Evolutionary conservation across 768 basidiomycete species (phyloP).

Genomic region (Termitomyces sp.): DNA sequence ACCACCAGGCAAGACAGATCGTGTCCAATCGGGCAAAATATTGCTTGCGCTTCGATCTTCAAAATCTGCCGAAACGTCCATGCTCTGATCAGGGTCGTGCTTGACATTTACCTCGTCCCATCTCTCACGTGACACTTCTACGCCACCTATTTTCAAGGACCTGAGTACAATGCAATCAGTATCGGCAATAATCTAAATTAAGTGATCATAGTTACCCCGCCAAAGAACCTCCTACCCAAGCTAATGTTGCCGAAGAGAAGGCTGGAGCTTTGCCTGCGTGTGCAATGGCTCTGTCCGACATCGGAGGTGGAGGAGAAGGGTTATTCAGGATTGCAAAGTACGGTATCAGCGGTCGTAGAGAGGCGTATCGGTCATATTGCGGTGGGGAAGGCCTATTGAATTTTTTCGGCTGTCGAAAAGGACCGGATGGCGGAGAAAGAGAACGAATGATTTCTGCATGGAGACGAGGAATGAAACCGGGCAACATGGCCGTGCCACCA

Average conservation of each 20-base stretch:
- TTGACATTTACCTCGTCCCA: conserved; percentile 71
- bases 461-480: conserved; percentile 90
- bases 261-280: conserved; percentile 85
- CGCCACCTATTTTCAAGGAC: conserved; percentile 80
- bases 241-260: conserved; percentile 73
- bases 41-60: conserved; percentile 29
- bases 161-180: conserved; percentile 28
- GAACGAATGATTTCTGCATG: conserved; percentile 68
- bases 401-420: conserved; percentile 28
- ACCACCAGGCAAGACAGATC: conserved; percentile 52
- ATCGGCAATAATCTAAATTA: not conserved
- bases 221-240: conserved; percentile 92
- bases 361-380: conserved; percentile 67
- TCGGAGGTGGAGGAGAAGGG: conserved; percentile 52
- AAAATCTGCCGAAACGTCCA: conserved; percentile 30
- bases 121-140: conserved; percentile 74
- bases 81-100: conserved; percentile 36
- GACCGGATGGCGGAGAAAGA: conserved; percentile 33
- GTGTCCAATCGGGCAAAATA: conserved; percentile 81
- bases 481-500: conserved; percentile 89
- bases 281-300: conserved; percentile 44
- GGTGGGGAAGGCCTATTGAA: conserved; percentile 37
- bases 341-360: conserved; percentile 63
- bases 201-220: conserved; percentile 63
- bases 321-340: conserved; percentile 85